These are phyloP conservation scores for Fragilariopsis cylindrus DNA, from an alignment of 108 stramenopile genomes.

Conservation along the genomic window DNA sequence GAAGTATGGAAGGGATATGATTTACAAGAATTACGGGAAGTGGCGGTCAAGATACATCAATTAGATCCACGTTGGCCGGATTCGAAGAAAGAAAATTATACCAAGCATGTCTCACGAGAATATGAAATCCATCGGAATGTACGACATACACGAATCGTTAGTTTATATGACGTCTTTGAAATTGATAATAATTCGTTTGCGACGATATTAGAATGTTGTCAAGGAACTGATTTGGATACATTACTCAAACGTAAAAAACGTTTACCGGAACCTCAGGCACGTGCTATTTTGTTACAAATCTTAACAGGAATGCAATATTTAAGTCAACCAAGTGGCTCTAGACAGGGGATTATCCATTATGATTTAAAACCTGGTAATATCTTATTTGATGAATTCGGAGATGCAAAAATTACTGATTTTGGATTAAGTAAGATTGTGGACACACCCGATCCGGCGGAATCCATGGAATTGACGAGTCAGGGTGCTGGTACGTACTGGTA, in stretches of 20 bases:
- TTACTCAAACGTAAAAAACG: constrained; percentile 79
- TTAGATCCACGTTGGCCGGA: constrained; percentile 95
- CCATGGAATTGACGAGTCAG: constrained; percentile 98
- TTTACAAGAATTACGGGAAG: constrained; percentile 74
- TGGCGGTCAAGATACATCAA: constrained; percentile 98
- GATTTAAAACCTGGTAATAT: constrained; percentile 97
- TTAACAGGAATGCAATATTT: constrained; percentile 94
- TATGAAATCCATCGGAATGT: constrained; percentile 97
- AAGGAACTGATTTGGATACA: constrained; percentile 91
- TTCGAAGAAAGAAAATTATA: constrained; percentile 93
- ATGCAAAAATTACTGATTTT: constrained; percentile 99
- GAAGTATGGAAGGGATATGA: constrained; percentile 99
- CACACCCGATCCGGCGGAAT: constrained; percentile 70
- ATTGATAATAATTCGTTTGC: constrained; percentile 96
- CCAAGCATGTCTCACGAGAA: constrained; percentile 97
- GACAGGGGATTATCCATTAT: constrained; percentile 98
- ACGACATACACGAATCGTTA: constrained; percentile 96
- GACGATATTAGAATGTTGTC: constrained; percentile 96
- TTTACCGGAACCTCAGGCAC: constrained; percentile 91
- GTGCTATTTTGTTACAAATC: constrained; percentile 92
- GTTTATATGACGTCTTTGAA: constrained; percentile 97
- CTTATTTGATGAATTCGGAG: constrained; percentile 92
- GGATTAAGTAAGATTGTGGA: constrained; percentile 94
- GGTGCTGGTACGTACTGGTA: constrained; percentile 99
- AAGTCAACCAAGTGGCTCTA: constrained; percentile 78